Evolutionary conservation across 2,329 filamentous ascomycete genomes (phyloP), one percentile per base, ranked within the genome.

Genomic region (Dendryphion nanum): DNA sequence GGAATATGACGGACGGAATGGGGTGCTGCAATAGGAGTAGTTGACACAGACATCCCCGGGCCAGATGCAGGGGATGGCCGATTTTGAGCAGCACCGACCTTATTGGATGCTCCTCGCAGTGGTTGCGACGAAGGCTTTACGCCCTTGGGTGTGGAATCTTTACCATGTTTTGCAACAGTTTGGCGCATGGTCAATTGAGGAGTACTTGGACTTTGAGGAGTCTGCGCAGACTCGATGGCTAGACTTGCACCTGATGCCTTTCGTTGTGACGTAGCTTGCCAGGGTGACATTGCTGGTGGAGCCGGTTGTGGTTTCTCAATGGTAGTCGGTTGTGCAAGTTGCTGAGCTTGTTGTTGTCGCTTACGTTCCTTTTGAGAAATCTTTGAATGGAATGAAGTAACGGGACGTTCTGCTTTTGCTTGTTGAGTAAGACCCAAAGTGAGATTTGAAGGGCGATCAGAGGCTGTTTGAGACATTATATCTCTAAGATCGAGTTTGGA

Each of bases 301-400:
- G 52, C 44, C 6, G 58, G 50, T 30, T 61, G 55, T n/a, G 54
- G 45, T 20, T 57, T 60, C 10, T 57, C 54, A 3, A 53, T 42
- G 8, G 35, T 39, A 5, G 33, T 6, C 5, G 59, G 45, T 5
- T 52, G 48, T 13, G 56, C 58, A 10, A 54, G 47, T 39, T 68
- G 64, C 37, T 66, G 62, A 14, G 55, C 55, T 63, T 70, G 48
- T 54, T 61, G 56, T 10, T 55, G 44, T 30, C 51, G 86, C 69
- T 95, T 97, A 16, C 89, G 82, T 63, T 96, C 90, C 58, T 93
- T 95, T 53, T 97, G 93, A 0, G 90, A 95, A 50, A 95, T 67
- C 60, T 87, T 95, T 0, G 70, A 66, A 24, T 70, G 62, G 18
- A 69, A 43, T 57, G 53, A 56, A 53, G 54, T 64, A 37, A 49